Base-by-base conservation (phyloP, 495 filamentous ascomycete genomes). In the Clohesyomyces aquaticus region DNA sequence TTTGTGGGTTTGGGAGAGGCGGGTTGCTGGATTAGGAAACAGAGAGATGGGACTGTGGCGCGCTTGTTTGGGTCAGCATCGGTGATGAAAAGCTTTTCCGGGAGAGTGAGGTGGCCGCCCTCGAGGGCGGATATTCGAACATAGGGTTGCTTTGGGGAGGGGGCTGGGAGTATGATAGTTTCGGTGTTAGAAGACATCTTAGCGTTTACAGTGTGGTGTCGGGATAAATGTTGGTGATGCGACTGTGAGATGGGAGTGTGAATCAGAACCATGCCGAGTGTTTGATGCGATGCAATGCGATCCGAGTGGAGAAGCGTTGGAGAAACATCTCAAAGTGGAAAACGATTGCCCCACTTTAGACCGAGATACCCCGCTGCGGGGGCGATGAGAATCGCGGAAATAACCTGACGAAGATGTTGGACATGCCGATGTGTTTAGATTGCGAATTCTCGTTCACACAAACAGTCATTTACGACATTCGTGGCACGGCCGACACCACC, bases 71-170 rank as follows among this genome's bases (percentile, higher is more conserved):
- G 64, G 27, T 72, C 65, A 19, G 66, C 59, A 12, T 73, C 71
- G n/a, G 63, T 50, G 28, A 75, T 63, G 59, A 76, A 76, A 49
- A 72, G 68, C 6, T 61, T 49, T 47, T 76, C 73, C 0, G 63
- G 65, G 19, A 76, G 72, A 4, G 74, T 76, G 19, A 76, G 72
- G 55, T 68, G 71, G 25, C 74, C 74, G 22, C 59, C 73, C 46
- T 71, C 67, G 10, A 76, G 62, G n/a, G 74, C 67, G 2, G 71
- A 74, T 18, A 76, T 66, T 4, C 65, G 66, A 16, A 76, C 74
- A 50, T 70, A 76, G 9, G 26, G 64, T 55, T 76, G 72, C 22
- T 69, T 35, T 0, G 66, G 46, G 1, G 56, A 38, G 12, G 70
- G 41, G 4, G 68, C 55, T 4, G 73, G 73, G 6, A 76, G 67